A percentile compares a stretch with the other conserved stretches of the same genome.
Evolutionary conservation across 495 filamentous ascomycete genomes (phyloP).

Genomic region (Penicillium steckii): DNA sequence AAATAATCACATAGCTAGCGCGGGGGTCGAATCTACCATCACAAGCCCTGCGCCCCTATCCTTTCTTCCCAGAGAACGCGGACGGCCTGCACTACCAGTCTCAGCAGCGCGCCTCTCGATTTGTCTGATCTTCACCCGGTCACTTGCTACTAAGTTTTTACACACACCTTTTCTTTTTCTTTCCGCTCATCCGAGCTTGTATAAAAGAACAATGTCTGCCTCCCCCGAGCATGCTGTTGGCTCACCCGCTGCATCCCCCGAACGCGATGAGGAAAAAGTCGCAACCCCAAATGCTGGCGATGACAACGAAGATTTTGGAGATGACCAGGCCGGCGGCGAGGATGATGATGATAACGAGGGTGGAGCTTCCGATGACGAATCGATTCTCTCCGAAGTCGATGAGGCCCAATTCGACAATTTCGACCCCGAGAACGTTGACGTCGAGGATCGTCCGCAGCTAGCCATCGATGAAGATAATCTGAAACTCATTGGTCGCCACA

Average conservation of each 20-base stretch:
- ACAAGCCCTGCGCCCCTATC: not conserved
- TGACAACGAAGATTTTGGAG: conserved; percentile 1
- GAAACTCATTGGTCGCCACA: conserved; percentile 69
- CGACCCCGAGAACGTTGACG: conserved; percentile 70
- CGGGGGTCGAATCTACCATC: not conserved
- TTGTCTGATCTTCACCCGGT: not conserved
- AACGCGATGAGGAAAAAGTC: conserved; percentile 25
- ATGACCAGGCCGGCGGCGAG: not conserved
- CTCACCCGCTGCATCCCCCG: conserved; percentile 23
- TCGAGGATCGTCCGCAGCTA: conserved; percentile 73
- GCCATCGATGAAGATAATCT: conserved; percentile 88
- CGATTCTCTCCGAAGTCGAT: conserved; percentile 91
- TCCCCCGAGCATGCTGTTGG: conserved; percentile 33
- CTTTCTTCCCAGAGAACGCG: not conserved
- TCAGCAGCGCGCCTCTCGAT: not conserved
- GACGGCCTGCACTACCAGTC: not conserved
- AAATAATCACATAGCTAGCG: not conserved
- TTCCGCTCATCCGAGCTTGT: not conserved
- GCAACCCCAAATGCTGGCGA: conserved; percentile 26
- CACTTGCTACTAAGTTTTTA: not conserved
- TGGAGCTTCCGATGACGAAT: conserved; percentile 70
- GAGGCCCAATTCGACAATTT: conserved; percentile 93
- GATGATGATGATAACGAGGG: conserved; percentile 18
- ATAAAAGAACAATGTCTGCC: conserved; percentile 35
- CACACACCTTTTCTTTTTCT: not conserved